These are phyloP conservation scores for Solanum gandarillasii DNA, from an alignment of 257 asterid genomes.

Conservation along the genomic window DNA sequence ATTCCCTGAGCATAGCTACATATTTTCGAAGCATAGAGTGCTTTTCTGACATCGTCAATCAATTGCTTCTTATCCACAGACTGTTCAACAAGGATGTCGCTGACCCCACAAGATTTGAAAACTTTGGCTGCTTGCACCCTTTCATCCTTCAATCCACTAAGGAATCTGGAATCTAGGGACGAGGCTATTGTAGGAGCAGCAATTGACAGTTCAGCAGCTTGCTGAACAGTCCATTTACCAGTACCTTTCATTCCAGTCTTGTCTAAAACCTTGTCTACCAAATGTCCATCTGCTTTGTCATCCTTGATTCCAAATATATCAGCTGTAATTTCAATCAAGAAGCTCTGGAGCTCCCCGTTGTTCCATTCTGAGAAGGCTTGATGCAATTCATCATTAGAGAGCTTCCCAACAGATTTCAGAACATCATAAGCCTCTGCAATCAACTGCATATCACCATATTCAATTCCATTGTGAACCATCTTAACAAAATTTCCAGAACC, in stretches of 20 bases:
- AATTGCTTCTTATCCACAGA: slow-evolving; percentile 51
- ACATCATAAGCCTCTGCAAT: slow-evolving; percentile 94
- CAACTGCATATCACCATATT: slow-evolving; percentile 96
- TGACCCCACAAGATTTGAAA: slow-evolving; percentile 59
- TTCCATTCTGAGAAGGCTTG: slow-evolving; percentile 83
- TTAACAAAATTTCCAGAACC: slow-evolving; percentile 93
- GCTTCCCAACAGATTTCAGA: slow-evolving; percentile 78
- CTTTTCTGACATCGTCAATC: slow-evolving; percentile 80
- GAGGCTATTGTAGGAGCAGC: slow-evolving; percentile 97
- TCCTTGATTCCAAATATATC: slow-evolving; percentile 93
- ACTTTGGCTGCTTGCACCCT: slow-evolving; percentile 73
- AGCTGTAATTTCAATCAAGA: slow-evolving; percentile 90
- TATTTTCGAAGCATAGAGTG: slow-evolving; percentile 79
- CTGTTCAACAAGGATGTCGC: slow-evolving; percentile 47
- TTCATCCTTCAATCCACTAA: slow-evolving; percentile 93
- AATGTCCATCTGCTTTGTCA: slow-evolving; percentile 68
- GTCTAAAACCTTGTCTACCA: slow-evolving; percentile 90
- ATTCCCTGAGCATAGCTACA: slow-evolving; percentile 96
- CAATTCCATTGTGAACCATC: slow-evolving; percentile 94
- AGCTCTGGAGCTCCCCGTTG: slow-evolving; percentile 87
- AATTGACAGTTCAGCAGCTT: slow-evolving; percentile 87
- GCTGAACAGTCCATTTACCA: slow-evolving; percentile 97
- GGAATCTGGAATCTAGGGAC: slow-evolving; percentile 84
- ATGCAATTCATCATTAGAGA: slow-evolving; percentile 68
- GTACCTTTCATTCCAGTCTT: slow-evolving; percentile 99